Evolutionary conservation across 2,329 filamentous ascomycete genomes (phyloP), one percentile per base, ranked within the genome.

Genomic region (Arachnomyces sp.): DNA sequence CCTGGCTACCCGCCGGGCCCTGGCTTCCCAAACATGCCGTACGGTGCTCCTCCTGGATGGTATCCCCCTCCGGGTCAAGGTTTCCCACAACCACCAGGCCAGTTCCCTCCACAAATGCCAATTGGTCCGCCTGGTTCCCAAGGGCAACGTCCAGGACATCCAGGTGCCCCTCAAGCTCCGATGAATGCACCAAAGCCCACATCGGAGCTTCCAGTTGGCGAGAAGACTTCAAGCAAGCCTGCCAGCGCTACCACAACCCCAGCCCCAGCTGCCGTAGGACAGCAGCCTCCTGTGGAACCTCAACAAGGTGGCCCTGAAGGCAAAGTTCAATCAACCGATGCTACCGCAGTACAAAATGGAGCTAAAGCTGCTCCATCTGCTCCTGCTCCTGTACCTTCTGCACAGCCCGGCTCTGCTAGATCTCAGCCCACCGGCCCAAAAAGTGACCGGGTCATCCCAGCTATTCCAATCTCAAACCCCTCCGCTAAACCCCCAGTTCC

Each of bases 21-120:
- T 48, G 77, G 77, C 13, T 87, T 82, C 52, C 79, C 79, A 49
- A 80, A 80, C 49, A 82, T 87, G 75, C 82, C 83, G 1, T 93
- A 88, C 59, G 84, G 84, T 47, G 82, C 80, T 12, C 84, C 80
- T 34, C 72, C 71, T 35, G 84, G 82, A 41, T 93, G 86, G 84
- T 90, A 81, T 57, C 84, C 83, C 50, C 78, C 75, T 39, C 78
- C 80, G 7, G 82, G 82, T 5, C 84, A 86, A 62, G 82, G 80
- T 17, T 92, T 87, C 51, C 82, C 80, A 28, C 80, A 76, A 46
- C 71, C 65, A 21, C 81, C 78, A 11, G 81, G 75, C 35, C 76
- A 72, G 14, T 85, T 82, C 55, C 81, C 80, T 44, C 76, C 76
- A 18, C 73, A 56, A 41, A 68, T 75, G 57, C 75, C 74, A 15